Percentiles rank a stretch among this genome's conserved stretches.
Conservation (phyloP, 805 yeast genomes). For the Yarrowia deformans region DNA sequence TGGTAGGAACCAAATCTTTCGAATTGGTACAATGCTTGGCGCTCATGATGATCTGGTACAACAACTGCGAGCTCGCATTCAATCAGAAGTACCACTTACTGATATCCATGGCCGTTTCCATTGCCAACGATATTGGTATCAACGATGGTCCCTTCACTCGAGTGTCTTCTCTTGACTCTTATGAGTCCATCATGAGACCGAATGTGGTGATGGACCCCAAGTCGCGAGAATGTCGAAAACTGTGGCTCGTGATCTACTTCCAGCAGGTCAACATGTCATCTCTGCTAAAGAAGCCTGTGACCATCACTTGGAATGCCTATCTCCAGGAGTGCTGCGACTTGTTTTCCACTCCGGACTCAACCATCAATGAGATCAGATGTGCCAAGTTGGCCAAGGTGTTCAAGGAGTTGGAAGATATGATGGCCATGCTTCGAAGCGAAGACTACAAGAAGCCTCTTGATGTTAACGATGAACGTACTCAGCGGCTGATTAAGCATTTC, state of each 20-base stretch:
- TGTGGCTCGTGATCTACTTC: conserved; percentile 67
- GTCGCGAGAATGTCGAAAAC: conserved; percentile 57
- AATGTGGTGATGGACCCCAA: conserved; percentile 53
- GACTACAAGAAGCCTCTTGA: conserved; percentile 51
- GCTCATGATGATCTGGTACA: conserved; percentile 77
- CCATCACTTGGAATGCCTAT: conserved; percentile 57
- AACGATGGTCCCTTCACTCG: conserved; percentile 49
- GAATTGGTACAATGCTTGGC: conserved; percentile 71
- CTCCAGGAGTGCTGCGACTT: conserved; percentile 65
- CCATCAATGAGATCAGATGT: conserved; percentile 53
- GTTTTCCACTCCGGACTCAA: conserved; percentile 54
- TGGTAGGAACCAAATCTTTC: conserved; percentile 72
- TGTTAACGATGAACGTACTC: conserved; percentile 50
- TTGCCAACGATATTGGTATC: conserved; percentile 80
- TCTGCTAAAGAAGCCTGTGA: conserved; percentile 68
- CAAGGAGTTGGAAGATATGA: conserved; percentile 65
- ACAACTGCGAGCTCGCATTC: conserved; percentile 80
- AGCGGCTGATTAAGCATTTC: conserved; percentile 58
- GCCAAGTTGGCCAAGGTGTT: conserved; percentile 67
- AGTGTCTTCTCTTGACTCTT: conserved; percentile 44
- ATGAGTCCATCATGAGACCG: conserved; percentile 51
- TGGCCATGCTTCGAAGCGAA: conserved; percentile 51
- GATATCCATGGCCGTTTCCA: conserved; percentile 66
- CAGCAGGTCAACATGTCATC: conserved; percentile 69
- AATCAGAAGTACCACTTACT: conserved; percentile 79